Base-by-base conservation (phyloP, 2,329 filamentous ascomycete species). In the Sclerotinia spermophila region DNA sequence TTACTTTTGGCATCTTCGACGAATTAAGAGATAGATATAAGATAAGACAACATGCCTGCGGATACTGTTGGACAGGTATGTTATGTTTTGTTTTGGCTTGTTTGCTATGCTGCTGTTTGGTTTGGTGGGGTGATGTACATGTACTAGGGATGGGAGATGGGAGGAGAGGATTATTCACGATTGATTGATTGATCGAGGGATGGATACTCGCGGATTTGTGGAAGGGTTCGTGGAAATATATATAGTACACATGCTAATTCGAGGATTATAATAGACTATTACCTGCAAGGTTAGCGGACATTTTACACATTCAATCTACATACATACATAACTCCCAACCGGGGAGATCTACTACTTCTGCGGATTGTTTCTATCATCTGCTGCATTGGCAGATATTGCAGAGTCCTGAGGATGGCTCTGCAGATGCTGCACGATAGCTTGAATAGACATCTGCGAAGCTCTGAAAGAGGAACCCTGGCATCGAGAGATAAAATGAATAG, bases 281-380 rank as follows among this genome's bases (percentile, higher is more conserved):
- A 79, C 78, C 59, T 79, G 78, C 72, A 79, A 79, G 78, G 78
- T 79, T 67, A 76, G 78, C 42, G 15, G n/a, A 24, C 40, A 27
- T 51, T 51, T 24, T 13, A 42, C 21, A 58, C 35, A 40, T 21
- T 1, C 17, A 24, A 24, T 40, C 5, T 15, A 42, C 38, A 40
- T n/a, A 27, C 4, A 17, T 24, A 19, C 17, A 27, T 11, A 19
- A 33, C 1, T 3, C n/a, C 17, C 4, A 6, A n/a, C n/a, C n/a
- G n/a, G n/a, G 17, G 48, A 53, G 2, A 53, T 53, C n/a, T 51
- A 27, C 13, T 3, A 15, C 2, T 27, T 6, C 48, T 53, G n/a
- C 48, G 27, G 13, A 40, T 11, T n/a, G 33, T 3, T 11, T 10
- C 2, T 38, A 59, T n/a, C 3, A 15, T 53, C 48, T 30, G n/a